Evolutionary conservation across 164 flowering plant genomes (phyloP), one percentile per base, ranked within the genome.

Genomic region (Echeveria elegans): DNA sequence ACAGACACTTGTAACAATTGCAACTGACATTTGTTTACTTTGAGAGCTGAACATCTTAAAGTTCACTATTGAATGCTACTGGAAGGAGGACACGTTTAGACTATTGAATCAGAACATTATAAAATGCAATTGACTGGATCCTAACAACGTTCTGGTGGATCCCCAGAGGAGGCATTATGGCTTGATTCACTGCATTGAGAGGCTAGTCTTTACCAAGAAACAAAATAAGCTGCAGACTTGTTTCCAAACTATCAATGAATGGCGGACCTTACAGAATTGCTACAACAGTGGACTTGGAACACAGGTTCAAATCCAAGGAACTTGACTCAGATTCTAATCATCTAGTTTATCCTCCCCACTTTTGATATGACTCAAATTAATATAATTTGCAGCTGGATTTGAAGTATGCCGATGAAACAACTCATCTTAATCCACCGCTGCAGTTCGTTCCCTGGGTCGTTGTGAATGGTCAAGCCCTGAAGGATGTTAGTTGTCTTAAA

Each of bases 391-490:
- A 78, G 81, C 75, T 75, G 40, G 45, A 5, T 34, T 47, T 63
- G 31, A 30, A 65, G n/a, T 71, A 75, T 38, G 71, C 29, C 1
- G 21, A 43, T 0, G 73, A 73, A 69, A 78, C 81, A 18, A 47
- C 34, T 34, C 19, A 36, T 0, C 76, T 75, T 3, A 26, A 48
- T n/a, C 81, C 81, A 14, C 78, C 74, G 28, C 77, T 71, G 30
- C n/a, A 48, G 21, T 75, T 34, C n/a, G 75, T 73, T 4, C 81
- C 81, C 0, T 75, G 81, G 81, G 77, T 78, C 37, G 67, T 64
- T 4, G 75, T 78, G 4, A 66, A 75, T 38, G n/a, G 40, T 12
- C 31, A 48, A 31, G 76, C 77, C n/a, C 56, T 78, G 10, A 24
- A 30, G n/a, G 68, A 70, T 7, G 77, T 75, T 15, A 60, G 76